Conservation (phyloP, 345 rosid species). For the Isatis tinctoria region DNA sequence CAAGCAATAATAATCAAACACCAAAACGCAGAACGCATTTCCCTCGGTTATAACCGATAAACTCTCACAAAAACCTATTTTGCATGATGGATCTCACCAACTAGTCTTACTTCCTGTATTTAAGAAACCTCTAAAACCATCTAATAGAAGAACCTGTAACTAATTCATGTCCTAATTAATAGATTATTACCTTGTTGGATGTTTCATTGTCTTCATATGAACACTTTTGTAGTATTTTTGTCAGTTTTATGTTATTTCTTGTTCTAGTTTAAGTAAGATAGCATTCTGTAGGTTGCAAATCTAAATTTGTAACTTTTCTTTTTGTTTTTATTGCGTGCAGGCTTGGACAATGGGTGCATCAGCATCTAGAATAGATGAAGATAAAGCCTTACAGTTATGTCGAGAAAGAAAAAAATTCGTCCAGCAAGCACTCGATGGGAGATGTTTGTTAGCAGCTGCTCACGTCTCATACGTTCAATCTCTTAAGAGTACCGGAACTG, state of each 20-base stretch:
- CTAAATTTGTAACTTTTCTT: neutral
- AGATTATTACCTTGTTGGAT: neutral
- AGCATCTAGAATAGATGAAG: slow-evolving; percentile 74
- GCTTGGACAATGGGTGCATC: slow-evolving; percentile 59
- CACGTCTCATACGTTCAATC: slow-evolving; percentile 72
- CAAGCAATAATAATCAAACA: neutral
- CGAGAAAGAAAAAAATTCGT: slow-evolving; percentile 83
- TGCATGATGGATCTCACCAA: neutral
- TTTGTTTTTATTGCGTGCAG: neutral
- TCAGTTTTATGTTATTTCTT: neutral
- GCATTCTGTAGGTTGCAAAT: neutral
- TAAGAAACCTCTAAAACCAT: neutral
- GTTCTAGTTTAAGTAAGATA: neutral
- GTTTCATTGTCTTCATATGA: neutral
- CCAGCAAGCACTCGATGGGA: slow-evolving; percentile 88
- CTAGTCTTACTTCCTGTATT: neutral
- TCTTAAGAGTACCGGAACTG: slow-evolving; percentile 64
- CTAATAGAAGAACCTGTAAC: neutral
- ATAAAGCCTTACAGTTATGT: slow-evolving; percentile 81
- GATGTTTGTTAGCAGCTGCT: slow-evolving; percentile 78
- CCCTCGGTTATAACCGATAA: neutral
- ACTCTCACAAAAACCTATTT: neutral
- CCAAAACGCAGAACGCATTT: neutral
- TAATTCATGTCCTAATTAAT: too few relatives aligned
- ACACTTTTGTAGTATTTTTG: neutral